Conservation (phyloP, 768 basidiomycete species). For the Suillus ampliporus region DNA sequence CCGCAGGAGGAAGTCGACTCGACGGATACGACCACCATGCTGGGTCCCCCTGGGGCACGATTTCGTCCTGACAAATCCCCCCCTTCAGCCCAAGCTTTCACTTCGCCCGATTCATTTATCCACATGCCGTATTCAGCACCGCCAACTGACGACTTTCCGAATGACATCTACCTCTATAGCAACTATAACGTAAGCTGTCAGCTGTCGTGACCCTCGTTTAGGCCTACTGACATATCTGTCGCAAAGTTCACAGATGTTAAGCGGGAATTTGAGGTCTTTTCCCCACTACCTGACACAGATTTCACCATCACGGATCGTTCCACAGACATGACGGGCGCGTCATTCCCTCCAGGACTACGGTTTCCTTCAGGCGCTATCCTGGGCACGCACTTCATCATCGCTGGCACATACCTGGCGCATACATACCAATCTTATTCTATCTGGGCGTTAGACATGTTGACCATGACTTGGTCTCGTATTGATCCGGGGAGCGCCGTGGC, state of each 20-base stretch:
- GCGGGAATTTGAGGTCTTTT: constrained; percentile 92
- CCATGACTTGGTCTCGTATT: constrained; percentile 86
- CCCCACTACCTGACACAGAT: constrained; percentile 75
- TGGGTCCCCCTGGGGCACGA: constrained; percentile 62
- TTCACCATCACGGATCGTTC: constrained; percentile 86
- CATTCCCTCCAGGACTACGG: constrained; percentile 92
- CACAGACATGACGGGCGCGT: constrained; percentile 74
- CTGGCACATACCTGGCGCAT: constrained; percentile 94
- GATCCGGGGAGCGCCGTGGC: constrained; percentile 87
- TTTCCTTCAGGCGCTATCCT: constrained; percentile 95
- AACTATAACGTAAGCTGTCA: constrained; percentile 84
- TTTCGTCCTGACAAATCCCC: constrained; percentile 57
- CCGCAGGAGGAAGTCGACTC: constrained; percentile 63
- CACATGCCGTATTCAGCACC: constrained; percentile 80
- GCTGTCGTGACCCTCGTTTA: constrained; percentile 13
- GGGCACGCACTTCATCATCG: constrained; percentile 90
- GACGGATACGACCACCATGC: constrained; percentile 44
- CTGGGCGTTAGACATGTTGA: constrained; percentile 89
- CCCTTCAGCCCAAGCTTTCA: constrained; percentile 51
- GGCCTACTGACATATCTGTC: constrained; percentile 17
- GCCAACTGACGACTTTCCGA: constrained; percentile 76
- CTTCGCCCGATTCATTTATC: constrained; percentile 61
- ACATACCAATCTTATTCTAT: constrained; percentile 95
- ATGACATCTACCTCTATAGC: constrained; percentile 90
- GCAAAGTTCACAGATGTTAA: constrained; percentile 90